A percentile compares a stretch with the other conserved stretches of the same genome.
phyloP scores from a whole-genome alignment of 257 asterid genomes.

The Nicotiana attenuata region DNA sequence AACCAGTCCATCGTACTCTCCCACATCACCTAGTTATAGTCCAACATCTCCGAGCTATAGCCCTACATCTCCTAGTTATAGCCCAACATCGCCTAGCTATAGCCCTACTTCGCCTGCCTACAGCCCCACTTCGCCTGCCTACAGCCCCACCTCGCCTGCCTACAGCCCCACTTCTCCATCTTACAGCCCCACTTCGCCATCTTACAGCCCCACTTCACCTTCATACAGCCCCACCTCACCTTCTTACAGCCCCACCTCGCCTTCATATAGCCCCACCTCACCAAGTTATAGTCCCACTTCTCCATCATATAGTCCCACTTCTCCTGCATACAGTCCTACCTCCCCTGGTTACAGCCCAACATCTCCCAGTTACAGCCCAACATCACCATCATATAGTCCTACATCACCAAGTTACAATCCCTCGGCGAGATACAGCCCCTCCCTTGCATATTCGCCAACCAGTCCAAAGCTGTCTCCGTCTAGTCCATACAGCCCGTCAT shows the following conservation, averaged over 20 bases:
- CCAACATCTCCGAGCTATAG: constrained; percentile 74
- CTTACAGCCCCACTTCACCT: constrained; percentile 82
- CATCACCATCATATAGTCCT: constrained; percentile 78
- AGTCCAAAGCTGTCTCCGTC: constrained; percentile 84
- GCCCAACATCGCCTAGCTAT: constrained; percentile 77
- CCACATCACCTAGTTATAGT: constrained; percentile 77
- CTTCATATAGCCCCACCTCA: constrained; percentile 81
- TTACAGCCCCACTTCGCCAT: constrained; percentile 73
- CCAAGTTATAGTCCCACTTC: constrained; percentile 81
- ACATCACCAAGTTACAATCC: constrained; percentile 79
- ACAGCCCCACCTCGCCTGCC: constrained; percentile 84
- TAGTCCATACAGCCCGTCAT: constrained; percentile 93
- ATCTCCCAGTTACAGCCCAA: constrained; percentile 83
- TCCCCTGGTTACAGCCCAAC: constrained; percentile 94
- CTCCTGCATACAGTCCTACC: constrained; percentile 82
- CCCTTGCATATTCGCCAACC: constrained; percentile 92
- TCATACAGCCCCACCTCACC: constrained; percentile 90
- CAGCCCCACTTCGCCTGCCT: constrained; percentile 79
- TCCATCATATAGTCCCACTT: constrained; percentile 71
- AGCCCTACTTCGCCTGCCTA: constrained; percentile 79
- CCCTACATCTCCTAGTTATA: constrained; percentile 83
- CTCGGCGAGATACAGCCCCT: constrained; percentile 89
- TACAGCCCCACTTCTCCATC: constrained; percentile 88
- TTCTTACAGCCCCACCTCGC: constrained; percentile 82
- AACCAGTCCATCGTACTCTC: constrained; percentile 83